Evolutionary conservation across 2,329 filamentous ascomycete genomes (phyloP), one percentile per base, ranked within the genome.

Genomic region (Pseudogymnoascus sp.): DNA sequence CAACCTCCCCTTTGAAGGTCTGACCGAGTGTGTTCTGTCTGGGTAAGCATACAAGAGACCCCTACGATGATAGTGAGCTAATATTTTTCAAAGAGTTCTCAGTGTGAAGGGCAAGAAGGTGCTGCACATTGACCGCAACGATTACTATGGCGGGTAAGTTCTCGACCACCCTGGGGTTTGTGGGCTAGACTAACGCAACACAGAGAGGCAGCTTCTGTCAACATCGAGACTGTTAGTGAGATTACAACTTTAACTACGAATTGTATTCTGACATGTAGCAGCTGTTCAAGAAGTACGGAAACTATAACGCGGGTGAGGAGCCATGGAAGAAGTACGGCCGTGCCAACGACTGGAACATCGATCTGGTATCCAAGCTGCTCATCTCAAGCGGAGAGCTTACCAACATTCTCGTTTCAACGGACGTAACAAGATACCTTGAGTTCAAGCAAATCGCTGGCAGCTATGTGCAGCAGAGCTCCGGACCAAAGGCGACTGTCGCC

Each of bases 41-140:
- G 95, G 93, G 92, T 96, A 89, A 75, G 80, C 67, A 31, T 64
- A 49, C 34, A 28, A 23, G 21, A 37, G 42, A 31, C 62, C 25
- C 23, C 1, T 31, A 37, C 34, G n/a, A 7, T 21, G 34, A 56
- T 53, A 38, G 53, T 56, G 59, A 69, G 60, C 70, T 72, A 64
- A 69, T 68, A 61, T 62, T 14, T 59, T 63, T 14, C 37, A 65
- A 72, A 92, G 93, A 78, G 93, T 99, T 66, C 82, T 97, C 75
- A 96, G 92, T 81, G 93, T 97, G 73, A 97, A 97, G 84, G 93
- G 93, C 77, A 93, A 96, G 84, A 97, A 97, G 83, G 95, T 99
- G 74, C 85, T 99, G 69, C 95, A 99, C 82, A 96, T 99, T 77
- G 95, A 97, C 80, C 89, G 93, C 75, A 97, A 97, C 77, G 91